Evolutionary conservation across 2,329 filamentous ascomycete species (phyloP).

Genomic region (Ophiosphaerella narmari): DNA sequence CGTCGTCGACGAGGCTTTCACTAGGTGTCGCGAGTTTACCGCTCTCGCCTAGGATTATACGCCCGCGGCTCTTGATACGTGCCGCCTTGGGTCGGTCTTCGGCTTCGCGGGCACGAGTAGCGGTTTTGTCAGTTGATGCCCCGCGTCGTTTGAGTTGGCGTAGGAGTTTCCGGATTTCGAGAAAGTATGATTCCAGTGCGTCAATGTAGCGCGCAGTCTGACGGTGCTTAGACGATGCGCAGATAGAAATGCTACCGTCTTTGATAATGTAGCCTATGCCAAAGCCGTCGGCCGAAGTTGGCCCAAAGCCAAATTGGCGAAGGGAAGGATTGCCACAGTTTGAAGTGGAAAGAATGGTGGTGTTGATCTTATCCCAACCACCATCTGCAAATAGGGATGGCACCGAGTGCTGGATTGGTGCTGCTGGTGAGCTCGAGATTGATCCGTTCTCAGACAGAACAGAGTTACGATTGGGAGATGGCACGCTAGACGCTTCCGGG

Average conservation of each 20-base stretch:
- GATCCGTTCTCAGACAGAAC: constrained; percentile 56
- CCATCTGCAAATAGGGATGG: constrained; percentile 83
- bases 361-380: constrained; percentile 96
- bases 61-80: constrained; percentile 72
- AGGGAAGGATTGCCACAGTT: constrained; percentile 97
- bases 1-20: constrained; percentile 68
- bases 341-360: constrained; percentile 91
- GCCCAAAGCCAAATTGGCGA: constrained; percentile 94
- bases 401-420: constrained; percentile 54
- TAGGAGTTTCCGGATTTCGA: constrained; percentile 86
- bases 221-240: constrained; percentile 88
- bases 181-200: constrained; percentile 84
- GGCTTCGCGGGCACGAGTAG: constrained; percentile 65
- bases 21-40: constrained; percentile 57
- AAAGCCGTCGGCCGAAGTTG: constrained; percentile 90
- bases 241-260: constrained; percentile 86
- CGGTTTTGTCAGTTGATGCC: constrained; percentile 57
- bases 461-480: constrained; percentile 61
- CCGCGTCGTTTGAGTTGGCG: constrained; percentile 67
- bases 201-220: constrained; percentile 92
- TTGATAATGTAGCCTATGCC: constrained; percentile 99
- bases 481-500: constrained; percentile 56
- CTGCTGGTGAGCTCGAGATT: constrained; percentile 58
- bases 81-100: constrained; percentile 56
- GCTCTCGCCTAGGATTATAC: constrained; percentile 68